Conservation (phyloP, 208 protist genomes). For the Wallacemonas sp. region DNA sequence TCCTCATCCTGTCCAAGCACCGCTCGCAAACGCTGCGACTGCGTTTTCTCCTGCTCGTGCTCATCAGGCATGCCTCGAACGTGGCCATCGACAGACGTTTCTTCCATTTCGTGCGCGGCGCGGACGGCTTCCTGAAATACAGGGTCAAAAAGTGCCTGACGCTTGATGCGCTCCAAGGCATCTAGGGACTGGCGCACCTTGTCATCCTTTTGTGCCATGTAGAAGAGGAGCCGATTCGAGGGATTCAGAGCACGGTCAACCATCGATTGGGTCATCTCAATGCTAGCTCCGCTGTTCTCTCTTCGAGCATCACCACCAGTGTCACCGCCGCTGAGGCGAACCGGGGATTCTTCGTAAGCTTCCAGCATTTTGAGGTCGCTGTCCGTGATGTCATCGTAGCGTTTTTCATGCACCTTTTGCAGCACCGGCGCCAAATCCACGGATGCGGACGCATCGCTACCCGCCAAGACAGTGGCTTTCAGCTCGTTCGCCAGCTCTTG, state of each 20-base stretch:
- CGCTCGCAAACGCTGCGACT: background rate
- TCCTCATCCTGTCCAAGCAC: background rate
- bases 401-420: slow-evolving; percentile 46
- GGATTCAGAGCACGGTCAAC: slow-evolving; percentile 67
- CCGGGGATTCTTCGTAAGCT: slow-evolving; percentile 50
- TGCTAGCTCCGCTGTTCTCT: background rate
- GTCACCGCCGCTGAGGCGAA: slow-evolving; percentile 5
- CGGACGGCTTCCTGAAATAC: slow-evolving; percentile 74
- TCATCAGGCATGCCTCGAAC: slow-evolving; percentile 22
- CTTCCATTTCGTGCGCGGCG: slow-evolving; percentile 56
- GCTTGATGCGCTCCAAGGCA: slow-evolving; percentile 74
- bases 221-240: slow-evolving; percentile 70
- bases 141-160: slow-evolving; percentile 63
- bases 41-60: background rate
- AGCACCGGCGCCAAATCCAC: slow-evolving; percentile 65
- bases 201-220: slow-evolving; percentile 45
- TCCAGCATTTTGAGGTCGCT: slow-evolving; percentile 65
- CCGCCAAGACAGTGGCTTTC: background rate
- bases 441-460: background rate
- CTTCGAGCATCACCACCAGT: too few relatives aligned
- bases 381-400: slow-evolving; percentile 56
- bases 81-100: slow-evolving; percentile 37
- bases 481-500: slow-evolving; percentile 46
- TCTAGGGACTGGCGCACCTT: slow-evolving; percentile 47
- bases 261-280: slow-evolving; percentile 25